phyloP scores from a whole-genome alignment of 1,284 basidiomycete species.

The Cryptococcus sp. region DNA sequence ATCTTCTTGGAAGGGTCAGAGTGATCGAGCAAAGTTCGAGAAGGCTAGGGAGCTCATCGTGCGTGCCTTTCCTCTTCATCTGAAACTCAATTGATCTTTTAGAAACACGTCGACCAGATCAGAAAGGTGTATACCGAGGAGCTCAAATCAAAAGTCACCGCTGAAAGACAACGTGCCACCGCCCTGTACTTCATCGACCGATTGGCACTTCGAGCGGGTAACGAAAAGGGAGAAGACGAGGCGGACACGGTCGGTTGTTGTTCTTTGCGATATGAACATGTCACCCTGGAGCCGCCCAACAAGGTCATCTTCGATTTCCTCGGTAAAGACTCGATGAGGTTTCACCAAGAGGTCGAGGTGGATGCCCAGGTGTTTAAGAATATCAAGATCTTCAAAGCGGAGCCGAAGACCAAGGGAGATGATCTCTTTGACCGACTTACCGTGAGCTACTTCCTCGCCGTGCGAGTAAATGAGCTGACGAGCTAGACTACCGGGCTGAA shows the following conservation, averaged over 20 bases:
- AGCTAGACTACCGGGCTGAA: constrained; percentile 73
- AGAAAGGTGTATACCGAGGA: constrained; percentile 79
- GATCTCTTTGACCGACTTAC: constrained; percentile 89
- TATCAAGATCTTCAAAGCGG: constrained; percentile 79
- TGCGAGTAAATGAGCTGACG: not conserved
- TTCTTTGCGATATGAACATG: constrained; percentile 88
- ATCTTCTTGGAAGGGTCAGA: constrained; percentile 91
- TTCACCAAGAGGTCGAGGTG: constrained; percentile 82
- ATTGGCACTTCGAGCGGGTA: constrained; percentile 90
- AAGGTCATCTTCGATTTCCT: constrained; percentile 86
- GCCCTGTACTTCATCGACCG: constrained; percentile 97
- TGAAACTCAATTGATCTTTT: not conserved
- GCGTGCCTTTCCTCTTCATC: constrained; percentile 17
- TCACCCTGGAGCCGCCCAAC: constrained; percentile 80
- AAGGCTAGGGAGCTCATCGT: constrained; percentile 93
- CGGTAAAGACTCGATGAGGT: constrained; percentile 96
- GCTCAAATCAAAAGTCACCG: constrained; percentile 83
- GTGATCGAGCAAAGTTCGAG: constrained; percentile 92
- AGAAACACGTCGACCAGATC: constrained; percentile 86
- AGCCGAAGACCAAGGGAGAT: constrained; percentile 81
- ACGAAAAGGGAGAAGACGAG: constrained; percentile 97
- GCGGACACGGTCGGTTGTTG: constrained; percentile 97
- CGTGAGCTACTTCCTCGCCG: constrained; percentile 51
- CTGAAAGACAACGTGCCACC: constrained; percentile 85
- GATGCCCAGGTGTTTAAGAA: constrained; percentile 87